Evolutionary conservation across 169 alveolate genomes (phyloP), one percentile per base, ranked within the genome.

Genomic region (Cryptosporidium sp.): DNA sequence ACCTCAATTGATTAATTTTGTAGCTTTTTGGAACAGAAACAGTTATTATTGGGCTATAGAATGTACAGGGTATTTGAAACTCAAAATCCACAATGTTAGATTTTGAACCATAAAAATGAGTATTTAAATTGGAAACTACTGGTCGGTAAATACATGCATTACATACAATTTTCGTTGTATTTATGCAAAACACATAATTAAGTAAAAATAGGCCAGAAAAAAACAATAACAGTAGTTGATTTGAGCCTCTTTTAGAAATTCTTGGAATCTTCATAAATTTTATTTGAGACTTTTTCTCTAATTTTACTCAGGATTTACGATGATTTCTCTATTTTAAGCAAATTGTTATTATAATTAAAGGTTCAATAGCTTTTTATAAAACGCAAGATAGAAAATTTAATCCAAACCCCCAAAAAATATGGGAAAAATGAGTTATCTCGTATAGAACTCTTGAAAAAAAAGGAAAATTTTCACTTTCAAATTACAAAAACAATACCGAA

Each of bases 81-180:
- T 80, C 89, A 80, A 80, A 80, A 26, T 80, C 89, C 21, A 80
- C 44, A 10, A 44, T 45, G 35, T 62, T 56, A 45, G 45, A 42
- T 48, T 62, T 62, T 80, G 89, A 60, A 16, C 89, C 80, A 61
- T 37, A 53, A 44, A 26, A 61, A 33, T 80, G 89, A 16, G 89
- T 80, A n/a, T 80, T 80, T 39, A 80, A 62, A 45, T 80, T 42
- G 6, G 89, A 60, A 26, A 53, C 89, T 26, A 80, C 68, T 48
- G 89, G 69, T 0, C 70, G 89, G 70, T 62, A 80, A 60, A 65
- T 80, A 33, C 89, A 80, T 42, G 89, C 89, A 80, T 80, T 80
- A 16, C 89, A 80, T 61, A 56, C 89, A 62, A 80, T 44, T 53
- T 23, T 60, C n/a, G 48, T 42, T 73, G 86, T 29, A 53, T 73